Evolutionary conservation across 2,329 filamentous ascomycete genomes (phyloP).

Genomic region (Aspergillus neoniger): DNA sequence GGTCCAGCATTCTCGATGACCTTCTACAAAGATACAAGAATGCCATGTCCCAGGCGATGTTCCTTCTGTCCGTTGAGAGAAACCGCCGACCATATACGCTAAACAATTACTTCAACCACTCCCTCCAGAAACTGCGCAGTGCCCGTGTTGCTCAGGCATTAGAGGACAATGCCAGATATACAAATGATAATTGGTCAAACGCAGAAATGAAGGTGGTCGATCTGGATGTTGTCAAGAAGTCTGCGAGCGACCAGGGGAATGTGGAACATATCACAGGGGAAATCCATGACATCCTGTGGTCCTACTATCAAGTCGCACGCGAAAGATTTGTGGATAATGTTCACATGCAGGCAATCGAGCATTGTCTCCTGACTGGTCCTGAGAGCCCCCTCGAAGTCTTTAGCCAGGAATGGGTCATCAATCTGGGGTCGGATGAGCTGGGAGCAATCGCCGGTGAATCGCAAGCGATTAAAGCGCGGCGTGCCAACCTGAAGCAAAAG

Average conservation of each 20-base stretch:
- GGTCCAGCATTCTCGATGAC: constrained; percentile 47
- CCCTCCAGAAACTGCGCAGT: constrained; percentile 42
- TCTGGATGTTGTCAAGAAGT: constrained; percentile 9
- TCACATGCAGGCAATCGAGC: constrained; percentile 59
- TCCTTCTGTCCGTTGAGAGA: constrained; percentile 57
- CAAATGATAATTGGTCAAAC: not conserved
- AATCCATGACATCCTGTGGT: constrained; percentile 61
- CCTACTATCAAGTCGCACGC: constrained; percentile 63
- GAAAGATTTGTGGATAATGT: constrained; percentile 66
- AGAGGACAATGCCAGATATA: not conserved
- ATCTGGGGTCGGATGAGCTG: constrained; percentile 53
- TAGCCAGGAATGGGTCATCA: constrained; percentile 52
- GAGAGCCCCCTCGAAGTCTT: constrained; percentile 58
- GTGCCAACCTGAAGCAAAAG: constrained; percentile 50
- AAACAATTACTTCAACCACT: constrained; percentile 55
- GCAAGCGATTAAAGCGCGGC: constrained; percentile 39
- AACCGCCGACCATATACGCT: constrained; percentile 50
- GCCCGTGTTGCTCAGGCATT: not conserved
- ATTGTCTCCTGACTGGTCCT: constrained; percentile 55
- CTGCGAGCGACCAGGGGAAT: constrained; percentile 20
- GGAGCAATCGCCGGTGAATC: constrained; percentile 62
- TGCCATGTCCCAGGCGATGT: constrained; percentile 53
- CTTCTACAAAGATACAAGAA: constrained; percentile 50
- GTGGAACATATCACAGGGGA: constrained; percentile 39
- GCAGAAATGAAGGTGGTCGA: not conserved